A percentile compares a stretch with the other conserved stretches of the same genome.
phyloP scores from a whole-genome alignment of 768 basidiomycete species.

The Trametes cingulata region DNA sequence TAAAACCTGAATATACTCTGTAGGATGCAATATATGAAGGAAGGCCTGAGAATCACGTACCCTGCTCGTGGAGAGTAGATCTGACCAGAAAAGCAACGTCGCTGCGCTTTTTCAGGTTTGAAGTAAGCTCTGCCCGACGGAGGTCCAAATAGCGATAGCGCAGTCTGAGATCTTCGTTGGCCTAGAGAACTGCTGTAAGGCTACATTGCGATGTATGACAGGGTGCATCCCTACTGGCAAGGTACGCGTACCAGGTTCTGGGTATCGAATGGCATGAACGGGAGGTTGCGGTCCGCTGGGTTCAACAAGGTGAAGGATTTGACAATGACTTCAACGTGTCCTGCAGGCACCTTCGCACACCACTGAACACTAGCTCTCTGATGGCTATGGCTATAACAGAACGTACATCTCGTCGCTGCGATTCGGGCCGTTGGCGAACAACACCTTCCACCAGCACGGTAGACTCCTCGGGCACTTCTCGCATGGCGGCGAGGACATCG shows the following conservation, averaged over 20 bases:
- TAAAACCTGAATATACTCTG: constrained; percentile 58
- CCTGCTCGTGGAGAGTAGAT: constrained; percentile 68
- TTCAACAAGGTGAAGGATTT: constrained; percentile 74
- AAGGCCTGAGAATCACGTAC: constrained; percentile 42
- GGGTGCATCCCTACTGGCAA: constrained; percentile 1
- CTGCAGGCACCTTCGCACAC: constrained; percentile 53
- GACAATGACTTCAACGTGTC: constrained; percentile 81
- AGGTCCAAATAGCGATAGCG: constrained; percentile 90
- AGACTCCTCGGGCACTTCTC: constrained; percentile 73
- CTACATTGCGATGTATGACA: constrained; percentile 1
- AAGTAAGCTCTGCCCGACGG: constrained; percentile 67
- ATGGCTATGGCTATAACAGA: too few relatives aligned
- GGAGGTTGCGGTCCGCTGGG: constrained; percentile 66
- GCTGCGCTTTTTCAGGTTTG: constrained; percentile 82
- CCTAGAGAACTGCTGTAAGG: constrained; percentile 42
- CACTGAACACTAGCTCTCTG: constrained; percentile 9
- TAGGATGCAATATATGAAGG: neutral
- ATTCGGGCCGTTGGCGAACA: constrained; percentile 63
- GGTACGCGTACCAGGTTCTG: constrained; percentile 64
- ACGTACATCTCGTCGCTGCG: constrained; percentile 59
- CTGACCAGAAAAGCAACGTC: constrained; percentile 80
- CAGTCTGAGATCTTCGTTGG: constrained; percentile 83
- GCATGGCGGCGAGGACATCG: constrained; percentile 45
- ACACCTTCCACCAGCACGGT: constrained; percentile 73
- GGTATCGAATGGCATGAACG: constrained; percentile 83